Conservation (phyloP, 2,329 filamentous ascomycete species). For the Bipolaris sorokiniana region DNA sequence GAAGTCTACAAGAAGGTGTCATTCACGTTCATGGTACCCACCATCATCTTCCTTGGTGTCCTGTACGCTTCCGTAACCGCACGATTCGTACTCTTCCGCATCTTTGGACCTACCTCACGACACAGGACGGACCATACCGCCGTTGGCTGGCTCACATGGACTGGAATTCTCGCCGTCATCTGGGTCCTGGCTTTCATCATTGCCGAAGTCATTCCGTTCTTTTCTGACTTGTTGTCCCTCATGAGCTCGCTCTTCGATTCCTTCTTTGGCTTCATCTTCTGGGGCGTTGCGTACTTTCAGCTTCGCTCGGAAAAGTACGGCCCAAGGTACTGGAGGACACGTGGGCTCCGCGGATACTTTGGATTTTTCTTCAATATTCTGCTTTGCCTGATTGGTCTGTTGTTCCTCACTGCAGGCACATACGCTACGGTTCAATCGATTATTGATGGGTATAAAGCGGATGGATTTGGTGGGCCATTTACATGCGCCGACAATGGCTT, state of each 20-base stretch:
- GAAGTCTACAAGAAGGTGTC: constrained; percentile 81
- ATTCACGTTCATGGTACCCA: constrained; percentile 96
- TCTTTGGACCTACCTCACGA: constrained; percentile 74
- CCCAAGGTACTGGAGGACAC: constrained; percentile 58
- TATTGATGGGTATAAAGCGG: constrained; percentile 71
- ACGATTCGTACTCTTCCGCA: constrained; percentile 88
- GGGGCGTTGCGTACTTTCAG: constrained; percentile 79
- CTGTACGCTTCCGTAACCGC: constrained; percentile 89
- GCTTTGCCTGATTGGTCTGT: constrained; percentile 76
- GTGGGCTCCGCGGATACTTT: constrained; percentile 60
- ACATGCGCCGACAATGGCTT: constrained; percentile 73
- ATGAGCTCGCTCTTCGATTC: constrained; percentile 92
- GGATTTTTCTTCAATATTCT: constrained; percentile 71
- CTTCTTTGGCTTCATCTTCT: constrained; percentile 96
- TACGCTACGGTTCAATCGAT: constrained; percentile 75
- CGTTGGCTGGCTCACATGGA: constrained; percentile 81
- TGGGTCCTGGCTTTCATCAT: constrained; percentile 95
- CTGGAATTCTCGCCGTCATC: constrained; percentile 71
- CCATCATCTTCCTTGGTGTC: constrained; percentile 88
- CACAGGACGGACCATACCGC: constrained; percentile 84
- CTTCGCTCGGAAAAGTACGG: constrained; percentile 72
- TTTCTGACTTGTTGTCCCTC: constrained; percentile 74
- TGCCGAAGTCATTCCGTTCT: constrained; percentile 92
- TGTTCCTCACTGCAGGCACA: constrained; percentile 82
- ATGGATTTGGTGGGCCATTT: constrained; percentile 73